Percentiles rank a stretch among this genome's conserved stretches.
Evolutionary conservation across 2,329 filamentous ascomycete genomes (phyloP).

Genomic region (Scytalidium lignicola): DNA sequence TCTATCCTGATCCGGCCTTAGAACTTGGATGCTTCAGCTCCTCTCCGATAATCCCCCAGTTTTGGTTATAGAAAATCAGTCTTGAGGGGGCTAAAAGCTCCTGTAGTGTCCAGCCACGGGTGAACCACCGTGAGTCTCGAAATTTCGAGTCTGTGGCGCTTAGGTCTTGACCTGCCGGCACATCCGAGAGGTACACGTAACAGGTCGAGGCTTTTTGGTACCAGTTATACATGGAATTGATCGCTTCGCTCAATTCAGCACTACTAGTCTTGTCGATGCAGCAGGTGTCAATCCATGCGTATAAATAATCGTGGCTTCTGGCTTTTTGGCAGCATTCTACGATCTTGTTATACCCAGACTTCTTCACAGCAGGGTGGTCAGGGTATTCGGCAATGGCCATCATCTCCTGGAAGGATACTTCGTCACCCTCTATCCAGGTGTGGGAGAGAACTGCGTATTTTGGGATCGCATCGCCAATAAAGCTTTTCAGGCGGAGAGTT

Average conservation of each 20-base stretch:
- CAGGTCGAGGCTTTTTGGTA: too few species aligned
- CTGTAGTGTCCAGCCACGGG: neutral
- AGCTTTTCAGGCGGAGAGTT: too few species aligned
- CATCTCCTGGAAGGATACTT: conserved; percentile 29
- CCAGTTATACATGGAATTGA: too few species aligned
- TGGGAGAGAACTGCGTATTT: conserved; percentile 39
- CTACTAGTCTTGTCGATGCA: conserved; percentile 5
- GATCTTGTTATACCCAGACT: conserved; percentile 20
- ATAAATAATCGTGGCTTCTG: neutral
- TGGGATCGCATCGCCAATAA: too few species aligned
- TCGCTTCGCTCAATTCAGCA: too few species aligned
- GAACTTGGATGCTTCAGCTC: too few species aligned
- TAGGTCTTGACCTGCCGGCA: too few species aligned
- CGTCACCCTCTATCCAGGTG: conserved; percentile 28
- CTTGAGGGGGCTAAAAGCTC: neutral
- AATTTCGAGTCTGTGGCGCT: neutral
- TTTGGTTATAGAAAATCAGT: neutral
- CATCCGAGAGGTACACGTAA: too few species aligned
- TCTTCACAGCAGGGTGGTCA: neutral
- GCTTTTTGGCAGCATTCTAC: conserved; percentile 3
- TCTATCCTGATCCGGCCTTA: too few species aligned
- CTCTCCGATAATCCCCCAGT: neutral
- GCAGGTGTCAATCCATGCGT: conserved; percentile 14
- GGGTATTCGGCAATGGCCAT: neutral
- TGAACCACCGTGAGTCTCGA: neutral